Percentiles rank a stretch among this genome's conserved stretches.
phyloP scores from a whole-genome alignment of 768 basidiomycete species.

The Hysterangium stoloniferum region DNA sequence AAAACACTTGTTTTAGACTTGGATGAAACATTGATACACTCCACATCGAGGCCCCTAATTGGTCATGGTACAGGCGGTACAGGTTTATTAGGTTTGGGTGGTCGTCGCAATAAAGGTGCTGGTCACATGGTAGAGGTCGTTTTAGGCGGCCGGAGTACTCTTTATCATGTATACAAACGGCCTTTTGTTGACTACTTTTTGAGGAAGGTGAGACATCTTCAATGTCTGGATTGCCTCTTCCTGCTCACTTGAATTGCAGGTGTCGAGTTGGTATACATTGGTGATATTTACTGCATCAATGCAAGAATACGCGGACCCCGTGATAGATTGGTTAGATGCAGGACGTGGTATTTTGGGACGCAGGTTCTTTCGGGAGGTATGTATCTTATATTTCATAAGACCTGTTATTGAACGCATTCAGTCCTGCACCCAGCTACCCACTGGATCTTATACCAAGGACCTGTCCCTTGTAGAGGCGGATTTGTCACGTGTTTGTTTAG shows the following conservation, averaged over 20 bases:
- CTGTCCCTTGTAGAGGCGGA: constrained; percentile 81
- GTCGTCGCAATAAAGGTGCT: constrained; percentile 54
- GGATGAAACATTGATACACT: constrained; percentile 98
- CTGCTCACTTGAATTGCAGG: constrained; percentile 39
- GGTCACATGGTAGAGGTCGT: constrained; percentile 92
- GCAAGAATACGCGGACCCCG: constrained; percentile 99
- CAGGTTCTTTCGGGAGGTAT: constrained; percentile 85
- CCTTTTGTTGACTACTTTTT: constrained; percentile 96
- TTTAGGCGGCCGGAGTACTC: constrained; percentile 76
- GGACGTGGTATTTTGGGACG: constrained; percentile 85
- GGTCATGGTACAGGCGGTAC: constrained; percentile 39
- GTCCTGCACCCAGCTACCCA: constrained; percentile 89
- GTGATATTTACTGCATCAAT: constrained; percentile 99
- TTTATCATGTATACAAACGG: constrained; percentile 98
- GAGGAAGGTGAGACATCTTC: constrained; percentile 53
- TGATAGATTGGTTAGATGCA: constrained; percentile 98
- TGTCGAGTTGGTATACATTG: constrained; percentile 96
- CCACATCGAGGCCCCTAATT: constrained; percentile 72
- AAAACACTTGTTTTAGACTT: constrained; percentile 97
- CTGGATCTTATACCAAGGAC: constrained; percentile 94
- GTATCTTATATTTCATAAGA: constrained; percentile 26
- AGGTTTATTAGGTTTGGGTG: constrained; percentile 53
- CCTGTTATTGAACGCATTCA: constrained; percentile 23
- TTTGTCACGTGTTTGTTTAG: constrained; percentile 85
- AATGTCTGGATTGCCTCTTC: not conserved